Conservation (phyloP, 176 grass and related monocot species). For the bread wheat (Triticum aestivum) region IWGSC_CS_RefSeq_v2.1 NC_057807.1:130571868-130572367, state of each 20-base stretch:
- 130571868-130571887: not conserved
- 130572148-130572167: conserved; percentile 40
- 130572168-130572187: conserved; percentile 11
- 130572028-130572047: conserved; percentile 74
- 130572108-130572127: conserved; percentile 73
- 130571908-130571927: not conserved
- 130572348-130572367: conserved; percentile 73
- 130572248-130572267: conserved; percentile 87
- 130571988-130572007: conserved; percentile 62
- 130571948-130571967: conserved; percentile 75
- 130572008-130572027: conserved; percentile 82
- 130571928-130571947: not conserved
- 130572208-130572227: conserved; percentile 56
- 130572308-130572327: conserved; percentile 71
- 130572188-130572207: not conserved
- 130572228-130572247: conserved; percentile 67
- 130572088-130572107: conserved; percentile 91
- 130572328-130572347: conserved; percentile 53
- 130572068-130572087: conserved; percentile 94
- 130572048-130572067: conserved; percentile 52
- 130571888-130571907: not conserved
- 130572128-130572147: conserved; percentile 22
- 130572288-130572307: conserved; percentile 61
- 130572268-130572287: conserved; percentile 63
- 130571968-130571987: conserved; percentile 59